Evolutionary conservation across 305 asterid genomes (phyloP), one percentile per base, ranked within the genome.

Genomic region (Fraxinus sp.): DNA sequence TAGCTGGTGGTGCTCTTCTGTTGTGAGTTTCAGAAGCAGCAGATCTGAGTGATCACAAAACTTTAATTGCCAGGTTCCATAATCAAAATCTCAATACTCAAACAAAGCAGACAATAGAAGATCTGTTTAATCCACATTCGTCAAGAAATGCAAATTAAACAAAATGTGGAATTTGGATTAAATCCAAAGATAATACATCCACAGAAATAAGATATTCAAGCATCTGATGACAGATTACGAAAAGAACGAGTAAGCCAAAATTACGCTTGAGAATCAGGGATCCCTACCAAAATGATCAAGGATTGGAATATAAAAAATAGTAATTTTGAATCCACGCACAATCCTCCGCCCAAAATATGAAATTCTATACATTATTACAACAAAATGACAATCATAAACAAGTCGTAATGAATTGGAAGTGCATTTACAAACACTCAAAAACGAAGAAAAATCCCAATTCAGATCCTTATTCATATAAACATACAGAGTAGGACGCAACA

Each of bases 11-110:
- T 78, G 87, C 89, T 87, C 90, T 93, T 39, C 87, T 81, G 72
- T 87, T 92, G 41, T 93, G 91, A 80, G 91, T 91, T 80, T 90
- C 99, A 37, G 94, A 87, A 74, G 85, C 80, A 57, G 91, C 83
- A 86, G 98, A 94, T 95, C 98, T 94, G 87, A 26, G 82, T 7
- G 80, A 59, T 41, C 80, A 89, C 77, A 83, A 81, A 78, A 79
- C 7, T 80, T 81, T 9, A 52, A 79, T 9, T 13, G 72, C 81
- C 73, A 84, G 11, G 8, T 49, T 5, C 39, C 79, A 77, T 71
- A 83, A 46, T 78, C 72, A 83, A 39, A 74, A 18, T 37, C 80
- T 62, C 33, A 14, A 37, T 59, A 76, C 62, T 70, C 3, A 83
- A 88, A 68, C 24, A 55, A 55, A 55, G 3, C 66, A 49, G 66